Evolutionary conservation across 2,329 filamentous ascomycete species (phyloP).

Genomic region (Diplodia corticola): DNA sequence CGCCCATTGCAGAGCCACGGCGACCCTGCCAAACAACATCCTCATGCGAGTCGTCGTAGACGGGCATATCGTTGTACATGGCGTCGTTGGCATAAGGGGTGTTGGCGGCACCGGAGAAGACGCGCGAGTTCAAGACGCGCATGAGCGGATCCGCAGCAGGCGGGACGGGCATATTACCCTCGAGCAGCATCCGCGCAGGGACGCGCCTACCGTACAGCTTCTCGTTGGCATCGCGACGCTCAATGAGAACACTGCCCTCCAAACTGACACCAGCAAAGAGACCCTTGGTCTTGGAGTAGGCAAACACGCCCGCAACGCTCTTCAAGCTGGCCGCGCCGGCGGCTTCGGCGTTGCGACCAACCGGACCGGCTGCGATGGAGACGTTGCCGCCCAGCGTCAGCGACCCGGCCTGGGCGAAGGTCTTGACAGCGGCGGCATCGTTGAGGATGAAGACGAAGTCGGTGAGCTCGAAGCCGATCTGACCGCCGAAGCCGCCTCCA

Average conservation of each 20-base stretch:
- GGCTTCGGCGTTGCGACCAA: constrained; percentile 93
- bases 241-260: constrained; percentile 89
- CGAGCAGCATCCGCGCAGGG: constrained; percentile 79
- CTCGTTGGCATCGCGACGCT: constrained; percentile 94
- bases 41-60: constrained; percentile 82
- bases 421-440: constrained; percentile 82
- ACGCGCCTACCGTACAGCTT: constrained; percentile 86
- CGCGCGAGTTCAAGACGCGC: constrained; percentile 77
- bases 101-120: constrained; percentile 69
- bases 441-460: constrained; percentile 99
- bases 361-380: constrained; percentile 87
- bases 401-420: constrained; percentile 89
- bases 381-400: constrained; percentile 95
- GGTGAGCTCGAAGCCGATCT: constrained; percentile 84
- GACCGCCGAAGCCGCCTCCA: constrained; percentile 79
- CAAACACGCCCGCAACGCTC: constrained; percentile 89
- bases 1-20: constrained; percentile 68
- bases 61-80: constrained; percentile 92
- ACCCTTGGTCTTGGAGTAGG: constrained; percentile 97
- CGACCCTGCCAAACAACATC: constrained; percentile 81
- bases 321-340: constrained; percentile 89
- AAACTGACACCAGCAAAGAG: constrained; percentile 93
- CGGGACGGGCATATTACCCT: constrained; percentile 74
- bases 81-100: constrained; percentile 53
- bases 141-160: constrained; percentile 82